Evolutionary conservation across 306 rosid species (phyloP).

Genomic region (Acacia crassicarpa): DNA sequence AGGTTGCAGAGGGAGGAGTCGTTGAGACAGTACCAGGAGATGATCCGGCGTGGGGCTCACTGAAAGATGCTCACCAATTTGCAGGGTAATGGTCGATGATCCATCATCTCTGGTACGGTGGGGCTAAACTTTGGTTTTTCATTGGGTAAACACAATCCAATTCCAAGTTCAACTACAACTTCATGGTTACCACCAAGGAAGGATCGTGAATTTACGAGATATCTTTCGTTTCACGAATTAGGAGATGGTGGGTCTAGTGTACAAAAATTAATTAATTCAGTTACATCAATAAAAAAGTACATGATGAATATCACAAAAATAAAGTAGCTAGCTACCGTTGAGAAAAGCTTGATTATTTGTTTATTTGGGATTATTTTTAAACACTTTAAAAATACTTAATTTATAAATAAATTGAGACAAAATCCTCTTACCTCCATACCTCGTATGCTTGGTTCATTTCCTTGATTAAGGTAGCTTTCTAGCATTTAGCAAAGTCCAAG

Average conservation of each 20-base stretch:
- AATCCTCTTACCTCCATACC: no score
- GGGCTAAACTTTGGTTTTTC: neutral
- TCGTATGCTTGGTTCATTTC: neutral
- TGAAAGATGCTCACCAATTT: conserved; percentile 7
- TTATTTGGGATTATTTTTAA: no score
- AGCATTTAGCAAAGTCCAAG: neutral
- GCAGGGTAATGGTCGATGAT: neutral
- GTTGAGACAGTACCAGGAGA: conserved; percentile 68
- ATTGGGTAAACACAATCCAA: neutral
- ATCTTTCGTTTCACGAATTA: neutral
- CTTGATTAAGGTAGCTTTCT: no score
- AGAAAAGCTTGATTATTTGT: no score
- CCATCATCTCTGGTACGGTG: neutral
- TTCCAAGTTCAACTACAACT: neutral
- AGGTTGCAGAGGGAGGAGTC: conserved; percentile 93
- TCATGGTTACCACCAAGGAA: neutral
- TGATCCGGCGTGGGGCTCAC: conserved; percentile 45
- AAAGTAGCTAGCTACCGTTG: no score
- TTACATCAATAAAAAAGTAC: neutral
- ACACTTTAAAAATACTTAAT: no score
- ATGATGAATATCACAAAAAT: neutral
- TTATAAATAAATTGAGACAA: no score
- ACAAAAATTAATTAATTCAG: neutral
- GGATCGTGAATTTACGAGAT: neutral
- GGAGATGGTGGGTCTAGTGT: neutral